Percentiles rank a stretch among this genome's conserved stretches.
Conservation (phyloP, 768 basidiomycete species). For the Boletus rubropictus region DNA sequence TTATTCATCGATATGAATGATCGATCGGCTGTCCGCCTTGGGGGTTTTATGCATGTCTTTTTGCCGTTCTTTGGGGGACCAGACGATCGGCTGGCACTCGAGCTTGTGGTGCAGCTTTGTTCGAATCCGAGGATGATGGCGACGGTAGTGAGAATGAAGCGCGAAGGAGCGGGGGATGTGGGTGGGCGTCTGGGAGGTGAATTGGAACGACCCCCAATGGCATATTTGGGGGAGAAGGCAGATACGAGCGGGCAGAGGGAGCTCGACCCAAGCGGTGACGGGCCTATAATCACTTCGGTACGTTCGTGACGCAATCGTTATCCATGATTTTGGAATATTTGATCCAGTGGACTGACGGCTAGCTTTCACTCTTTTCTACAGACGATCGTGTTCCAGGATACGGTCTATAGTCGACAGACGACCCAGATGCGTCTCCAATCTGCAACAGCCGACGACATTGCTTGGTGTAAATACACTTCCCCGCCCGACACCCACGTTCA, state of each 20-base stretch:
- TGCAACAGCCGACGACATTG: conserved; percentile 76
- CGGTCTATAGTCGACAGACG: conserved; percentile 58
- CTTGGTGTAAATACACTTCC: conserved; percentile 58
- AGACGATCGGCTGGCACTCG: conserved; percentile 83
- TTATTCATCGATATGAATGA: conserved; percentile 71
- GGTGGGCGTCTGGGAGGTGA: background rate
- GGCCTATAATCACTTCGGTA: conserved; percentile 2
- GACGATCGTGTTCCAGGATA: conserved; percentile 52
- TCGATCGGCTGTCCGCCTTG: conserved; percentile 15
- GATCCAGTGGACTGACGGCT: background rate
- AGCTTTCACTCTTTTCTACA: background rate
- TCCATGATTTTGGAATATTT: too few relatives aligned
- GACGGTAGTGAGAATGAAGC: conserved; percentile 67
- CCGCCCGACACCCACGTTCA: conserved; percentile 10
- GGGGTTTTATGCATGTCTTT: conserved; percentile 59
- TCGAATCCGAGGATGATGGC: conserved; percentile 61
- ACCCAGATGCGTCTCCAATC: conserved; percentile 69
- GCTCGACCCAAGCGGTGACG: background rate
- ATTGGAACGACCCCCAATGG: conserved; percentile 21
- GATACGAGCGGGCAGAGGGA: background rate
- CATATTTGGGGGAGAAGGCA: conserved; percentile 17
- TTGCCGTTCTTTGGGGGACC: conserved; percentile 93
- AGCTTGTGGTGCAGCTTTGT: conserved; percentile 82
- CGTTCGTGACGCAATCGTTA: background rate
- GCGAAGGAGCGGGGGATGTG: conserved; percentile 29